A percentile compares a stretch with the other conserved stretches of the same genome.
Conservation (phyloP, 495 filamentous ascomycete species). For the Polyplosphaeria fusca region DNA sequence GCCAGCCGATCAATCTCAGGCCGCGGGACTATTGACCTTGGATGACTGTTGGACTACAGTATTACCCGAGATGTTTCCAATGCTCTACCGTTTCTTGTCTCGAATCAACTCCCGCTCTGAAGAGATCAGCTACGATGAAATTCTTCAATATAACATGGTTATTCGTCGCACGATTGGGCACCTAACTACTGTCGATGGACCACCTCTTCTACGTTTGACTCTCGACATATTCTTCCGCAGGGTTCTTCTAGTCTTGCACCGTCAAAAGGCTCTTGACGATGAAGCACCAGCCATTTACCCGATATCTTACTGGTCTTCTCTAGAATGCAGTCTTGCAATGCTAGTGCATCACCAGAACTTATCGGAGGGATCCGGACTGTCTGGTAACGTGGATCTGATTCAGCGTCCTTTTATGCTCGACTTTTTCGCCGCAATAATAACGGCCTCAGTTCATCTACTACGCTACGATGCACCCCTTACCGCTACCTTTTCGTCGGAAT, state of each 20-base stretch:
- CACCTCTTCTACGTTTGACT: not conserved
- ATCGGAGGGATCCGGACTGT: not conserved
- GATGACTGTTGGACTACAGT: constrained; percentile 1
- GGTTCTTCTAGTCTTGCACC: constrained; percentile 7
- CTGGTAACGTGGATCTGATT: not conserved
- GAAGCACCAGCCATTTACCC: not conserved
- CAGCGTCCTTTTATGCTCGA: constrained; percentile 6
- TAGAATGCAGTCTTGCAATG: constrained; percentile 16
- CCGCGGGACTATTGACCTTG: not conserved
- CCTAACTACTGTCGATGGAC: not conserved
- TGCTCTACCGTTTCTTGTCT: constrained; percentile 3
- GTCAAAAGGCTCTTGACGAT: not conserved
- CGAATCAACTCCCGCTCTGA: not conserved
- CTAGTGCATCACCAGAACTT: constrained; percentile 10
- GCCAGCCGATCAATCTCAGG: not conserved
- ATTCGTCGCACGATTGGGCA: not conserved
- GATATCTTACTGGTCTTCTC: constrained; percentile 15
- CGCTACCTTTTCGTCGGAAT: not conserved
- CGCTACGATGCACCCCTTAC: constrained; percentile 4
- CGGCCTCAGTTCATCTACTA: constrained; percentile 6
- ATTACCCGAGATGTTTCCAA: constrained; percentile 1
- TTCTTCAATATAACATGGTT: constrained; percentile 8
- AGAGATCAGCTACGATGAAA: constrained; percentile 5
- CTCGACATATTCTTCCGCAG: constrained; percentile 14
- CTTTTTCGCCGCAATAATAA: constrained; percentile 9